Evolutionary conservation across 1,284 basidiomycete genomes (phyloP), one percentile per base, ranked within the genome.

Genomic region (Malassezia brasiliensis): DNA sequence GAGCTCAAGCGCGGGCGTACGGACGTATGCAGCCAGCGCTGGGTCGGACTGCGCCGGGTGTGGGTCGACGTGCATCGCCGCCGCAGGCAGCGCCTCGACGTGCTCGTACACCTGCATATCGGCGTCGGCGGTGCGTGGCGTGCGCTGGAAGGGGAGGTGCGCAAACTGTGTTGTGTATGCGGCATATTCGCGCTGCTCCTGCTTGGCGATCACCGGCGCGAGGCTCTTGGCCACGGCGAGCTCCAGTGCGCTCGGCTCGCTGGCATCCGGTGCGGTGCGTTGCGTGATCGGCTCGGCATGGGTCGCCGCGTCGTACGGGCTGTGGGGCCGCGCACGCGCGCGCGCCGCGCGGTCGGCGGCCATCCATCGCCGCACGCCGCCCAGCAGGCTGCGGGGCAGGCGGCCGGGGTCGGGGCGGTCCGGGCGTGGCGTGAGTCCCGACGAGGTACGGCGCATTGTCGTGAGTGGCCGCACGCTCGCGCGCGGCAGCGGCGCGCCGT

Each of bases 301-400:
- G 3, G 30, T 6, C 15, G 32, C 36, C 2, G 47, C 19, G n/a
- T 36, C 19, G 19, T 25, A 37, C 34, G 19, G 3, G 47, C 20
- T 48, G 5, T 8, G 11, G 17, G 47, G 37, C 19, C 14, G n/a
- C 28, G 12, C 9, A 14, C 15, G 40, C 34, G 53, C 12, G 38
- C 44, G 32, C 14, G 14, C 14, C 14, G 10, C 3, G 20, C 32
- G 5, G 14, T 32, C 32, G 14, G 22, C 17, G 32, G n/a, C 19
- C 28, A 57, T 57, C 55, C 55, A 57, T 11, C 50, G 50, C 11
- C 47, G 50, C 31, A 57, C 41, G 39, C 50, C 55, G 9, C 55
- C 55, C 20, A 57, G 17, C 12, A 44, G 42, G 34, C 19, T 19
- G 22, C 25, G 17, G 1, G 15, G 22, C 11, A 17, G 47, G 17